Percentiles rank a stretch among this genome's conserved stretches.
phyloP scores from a whole-genome alignment of 2,329 filamentous ascomycete species.

The Sporothrix sp. region DNA sequence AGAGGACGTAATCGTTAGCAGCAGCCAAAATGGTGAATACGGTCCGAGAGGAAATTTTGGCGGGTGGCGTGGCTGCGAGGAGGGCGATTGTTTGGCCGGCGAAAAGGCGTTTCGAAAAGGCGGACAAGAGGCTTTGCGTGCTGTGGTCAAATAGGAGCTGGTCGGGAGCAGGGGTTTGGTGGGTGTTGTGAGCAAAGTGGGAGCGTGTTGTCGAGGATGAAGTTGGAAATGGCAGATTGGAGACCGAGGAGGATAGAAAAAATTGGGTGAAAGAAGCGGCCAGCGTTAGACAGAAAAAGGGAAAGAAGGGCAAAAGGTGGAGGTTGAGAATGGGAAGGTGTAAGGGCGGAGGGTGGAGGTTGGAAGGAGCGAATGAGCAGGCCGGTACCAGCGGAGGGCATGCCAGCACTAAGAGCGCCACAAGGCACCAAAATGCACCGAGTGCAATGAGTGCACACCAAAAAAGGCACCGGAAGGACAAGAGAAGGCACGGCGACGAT shows the following conservation, averaged over 20 bases:
- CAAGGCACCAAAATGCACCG: background rate
- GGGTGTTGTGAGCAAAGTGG: background rate
- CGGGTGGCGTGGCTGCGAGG: no score
- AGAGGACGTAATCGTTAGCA: no score
- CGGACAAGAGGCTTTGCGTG: background rate
- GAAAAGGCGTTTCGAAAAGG: background rate
- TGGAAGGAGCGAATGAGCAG: conserved; percentile 8
- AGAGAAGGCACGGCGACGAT: conserved; percentile 3
- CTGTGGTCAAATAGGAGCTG: background rate
- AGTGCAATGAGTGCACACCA: background rate
- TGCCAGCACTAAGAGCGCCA: background rate
- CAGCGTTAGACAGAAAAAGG: background rate
- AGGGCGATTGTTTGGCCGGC: background rate
- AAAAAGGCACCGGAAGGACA: no score
- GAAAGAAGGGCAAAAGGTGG: conserved; percentile 7
- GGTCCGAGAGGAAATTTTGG: no score
- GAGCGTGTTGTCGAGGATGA: background rate
- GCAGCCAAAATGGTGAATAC: no score
- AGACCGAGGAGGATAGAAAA: background rate
- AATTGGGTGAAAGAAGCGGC: conserved; percentile 1
- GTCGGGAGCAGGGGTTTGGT: background rate
- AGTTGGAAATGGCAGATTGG: background rate
- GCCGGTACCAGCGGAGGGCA: conserved; percentile 3
- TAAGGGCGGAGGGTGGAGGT: background rate
- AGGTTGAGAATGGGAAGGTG: conserved; percentile 7